A percentile compares a stretch with the other conserved stretches of the same genome.
phyloP scores from a whole-genome alignment of 768 basidiomycete species.

The Kwoniella bestiolae region DNA sequence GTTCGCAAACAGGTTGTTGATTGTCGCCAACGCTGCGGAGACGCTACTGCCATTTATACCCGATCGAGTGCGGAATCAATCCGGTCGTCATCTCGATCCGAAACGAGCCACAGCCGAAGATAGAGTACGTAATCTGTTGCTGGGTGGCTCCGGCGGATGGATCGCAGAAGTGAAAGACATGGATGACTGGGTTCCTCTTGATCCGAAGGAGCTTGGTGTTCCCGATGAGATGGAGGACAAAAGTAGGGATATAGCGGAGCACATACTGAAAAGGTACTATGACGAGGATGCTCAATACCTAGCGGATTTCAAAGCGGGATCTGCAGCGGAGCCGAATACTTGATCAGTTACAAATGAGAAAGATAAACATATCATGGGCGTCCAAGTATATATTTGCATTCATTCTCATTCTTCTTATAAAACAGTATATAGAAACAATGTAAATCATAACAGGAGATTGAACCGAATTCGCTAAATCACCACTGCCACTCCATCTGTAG shows the following conservation, averaged over 20 bases:
- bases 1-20: neutral
- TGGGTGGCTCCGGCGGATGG: conserved; percentile 8
- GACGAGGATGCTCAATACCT: neutral
- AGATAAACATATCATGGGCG: too few relatives aligned
- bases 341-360: too few relatives aligned
- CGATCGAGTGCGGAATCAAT: neutral
- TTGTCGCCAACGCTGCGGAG: conserved; percentile 1
- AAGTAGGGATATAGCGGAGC: neutral
- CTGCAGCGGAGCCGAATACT: too few relatives aligned
- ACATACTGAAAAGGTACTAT: neutral
- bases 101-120: neutral
- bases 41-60: conserved; percentile 2
- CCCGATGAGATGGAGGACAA: neutral
- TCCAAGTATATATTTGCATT: neutral
- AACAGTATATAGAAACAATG: too few relatives aligned
- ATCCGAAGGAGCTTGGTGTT: neutral
- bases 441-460: neutral
- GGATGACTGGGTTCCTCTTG: neutral
- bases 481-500: too few relatives aligned
- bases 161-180: neutral
- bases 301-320: too few relatives aligned
- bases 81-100: neutral
- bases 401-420: neutral
- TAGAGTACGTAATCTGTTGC: neutral
- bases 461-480: neutral